Evolutionary conservation across 192 early-diverging fungal genomes (phyloP).

Genomic region (Coemansia sp.): DNA sequence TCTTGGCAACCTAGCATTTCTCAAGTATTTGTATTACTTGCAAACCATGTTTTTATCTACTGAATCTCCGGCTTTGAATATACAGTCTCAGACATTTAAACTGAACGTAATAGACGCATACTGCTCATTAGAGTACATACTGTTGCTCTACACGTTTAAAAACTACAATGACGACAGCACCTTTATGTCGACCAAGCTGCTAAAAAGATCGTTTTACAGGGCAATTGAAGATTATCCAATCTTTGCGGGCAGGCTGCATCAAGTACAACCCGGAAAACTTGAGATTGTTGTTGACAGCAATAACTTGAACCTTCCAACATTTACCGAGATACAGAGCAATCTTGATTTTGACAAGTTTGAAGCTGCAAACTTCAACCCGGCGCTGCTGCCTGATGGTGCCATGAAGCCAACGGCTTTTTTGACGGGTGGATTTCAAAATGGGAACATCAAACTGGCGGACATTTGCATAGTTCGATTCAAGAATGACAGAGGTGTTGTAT

Average conservation of each 20-base stretch:
- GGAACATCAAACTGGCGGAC: neutral
- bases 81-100: slow-evolving; percentile 7
- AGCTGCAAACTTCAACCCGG: neutral
- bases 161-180: neutral
- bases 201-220: slow-evolving; percentile 1
- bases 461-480: slow-evolving; percentile 8
- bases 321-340: neutral
- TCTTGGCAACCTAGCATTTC: too few relatives aligned
- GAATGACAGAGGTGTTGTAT: slow-evolving; percentile 18
- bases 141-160: slow-evolving; percentile 1
- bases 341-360: slow-evolving; percentile 4
- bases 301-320: slow-evolving; percentile 5
- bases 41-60: too few relatives aligned
- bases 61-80: neutral
- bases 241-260: slow-evolving; percentile 5
- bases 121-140: neutral
- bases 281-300: slow-evolving; percentile 8
- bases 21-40: too few relatives aligned
- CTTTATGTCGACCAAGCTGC: slow-evolving; percentile 15
- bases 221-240: slow-evolving; percentile 3
- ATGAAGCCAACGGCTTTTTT: neutral
- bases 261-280: neutral
- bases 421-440: neutral
- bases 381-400: neutral
- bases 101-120: neutral